A percentile compares a stretch with the other conserved stretches of the same genome.
phyloP scores from a whole-genome alignment of 495 filamentous ascomycete genomes.

The Aspergillus asperescens region DNA sequence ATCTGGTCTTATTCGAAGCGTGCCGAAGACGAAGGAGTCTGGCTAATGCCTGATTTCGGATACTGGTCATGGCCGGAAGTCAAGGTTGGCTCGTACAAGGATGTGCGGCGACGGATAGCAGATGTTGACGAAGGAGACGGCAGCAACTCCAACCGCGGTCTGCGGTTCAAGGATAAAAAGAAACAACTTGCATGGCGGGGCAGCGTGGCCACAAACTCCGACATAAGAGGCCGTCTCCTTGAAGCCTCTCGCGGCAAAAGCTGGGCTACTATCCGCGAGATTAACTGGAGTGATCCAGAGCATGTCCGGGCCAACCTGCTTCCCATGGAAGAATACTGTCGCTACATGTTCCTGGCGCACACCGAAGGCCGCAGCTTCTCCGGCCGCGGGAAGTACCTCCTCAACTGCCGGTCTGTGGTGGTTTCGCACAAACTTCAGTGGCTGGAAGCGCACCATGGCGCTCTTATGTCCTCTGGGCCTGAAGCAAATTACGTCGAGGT shows the following conservation, averaged over 20 bases:
- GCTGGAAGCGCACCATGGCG: slow-evolving; percentile 39
- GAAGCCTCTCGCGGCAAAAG: slow-evolving; percentile 37
- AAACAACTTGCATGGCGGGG: slow-evolving; percentile 69
- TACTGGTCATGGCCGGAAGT: slow-evolving; percentile 70
- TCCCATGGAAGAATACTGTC: slow-evolving; percentile 54
- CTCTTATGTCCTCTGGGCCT: slow-evolving; percentile 40
- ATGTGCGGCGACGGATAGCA: slow-evolving; percentile 41
- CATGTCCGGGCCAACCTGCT: slow-evolving; percentile 36
- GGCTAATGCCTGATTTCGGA: slow-evolving; percentile 76
- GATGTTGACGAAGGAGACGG: slow-evolving; percentile 36
- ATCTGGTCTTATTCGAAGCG: slow-evolving; percentile 52
- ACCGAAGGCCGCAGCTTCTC: slow-evolving; percentile 55
- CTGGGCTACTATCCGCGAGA: slow-evolving; percentile 49
- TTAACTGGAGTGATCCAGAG: slow-evolving; percentile 44
- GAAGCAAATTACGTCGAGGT: slow-evolving; percentile 59
- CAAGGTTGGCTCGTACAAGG: slow-evolving; percentile 53
- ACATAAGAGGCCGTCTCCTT: slow-evolving; percentile 43
- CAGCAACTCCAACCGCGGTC: no score
- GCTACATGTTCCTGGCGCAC: slow-evolving; percentile 55
- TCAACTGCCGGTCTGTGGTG: slow-evolving; percentile 55
- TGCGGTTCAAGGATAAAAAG: slow-evolving; percentile 48
- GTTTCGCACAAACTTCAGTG: slow-evolving; percentile 42
- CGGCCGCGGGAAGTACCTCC: slow-evolving; percentile 54
- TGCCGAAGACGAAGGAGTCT: slow-evolving; percentile 43
- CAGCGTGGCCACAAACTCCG: slow-evolving; percentile 32